Evolutionary conservation across 2,329 filamentous ascomycete species (phyloP).

Genomic region (Chlorencoelia australis): DNA sequence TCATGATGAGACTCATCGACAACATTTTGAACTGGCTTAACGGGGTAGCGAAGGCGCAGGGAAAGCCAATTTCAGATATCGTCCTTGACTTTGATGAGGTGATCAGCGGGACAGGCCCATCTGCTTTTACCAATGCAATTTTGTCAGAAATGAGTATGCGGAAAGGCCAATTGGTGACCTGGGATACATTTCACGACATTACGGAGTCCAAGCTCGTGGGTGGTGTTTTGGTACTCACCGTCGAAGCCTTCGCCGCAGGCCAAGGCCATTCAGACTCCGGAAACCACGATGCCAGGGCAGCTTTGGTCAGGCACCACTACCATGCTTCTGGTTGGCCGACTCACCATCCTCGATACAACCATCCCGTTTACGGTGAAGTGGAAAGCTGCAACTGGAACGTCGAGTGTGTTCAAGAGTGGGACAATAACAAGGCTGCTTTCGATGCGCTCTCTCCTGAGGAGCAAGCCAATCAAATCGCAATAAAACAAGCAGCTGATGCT

Average conservation of each 20-base stretch:
- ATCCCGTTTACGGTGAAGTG: constrained; percentile 60
- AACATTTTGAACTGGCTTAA: constrained; percentile 59
- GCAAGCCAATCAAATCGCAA: constrained; percentile 35
- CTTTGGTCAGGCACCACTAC: constrained; percentile 65
- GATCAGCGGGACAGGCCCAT: constrained; percentile 62
- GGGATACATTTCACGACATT: constrained; percentile 56
- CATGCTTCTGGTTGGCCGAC: constrained; percentile 65
- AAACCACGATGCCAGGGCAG: constrained; percentile 55
- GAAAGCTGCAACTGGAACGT: constrained; percentile 61
- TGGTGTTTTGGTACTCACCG: constrained; percentile 55
- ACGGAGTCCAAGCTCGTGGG: constrained; percentile 55
- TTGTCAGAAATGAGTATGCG: constrained; percentile 50
- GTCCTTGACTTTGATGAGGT: constrained; percentile 62
- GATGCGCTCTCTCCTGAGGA: constrained; percentile 48
- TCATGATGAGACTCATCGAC: constrained; percentile 59
- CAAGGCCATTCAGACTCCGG: constrained; percentile 66
- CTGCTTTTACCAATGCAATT: constrained; percentile 57
- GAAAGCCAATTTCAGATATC: constrained; percentile 48
- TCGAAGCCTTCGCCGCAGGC: constrained; percentile 63
- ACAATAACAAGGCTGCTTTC: constrained; percentile 52
- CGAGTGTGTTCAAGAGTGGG: constrained; percentile 56
- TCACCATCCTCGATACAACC: constrained; percentile 53
- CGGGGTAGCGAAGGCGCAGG: constrained; percentile 47
- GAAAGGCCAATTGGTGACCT: constrained; percentile 39
- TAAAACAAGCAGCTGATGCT: constrained; percentile 15